These are phyloP conservation scores for Phytophthora macrochlamydospora DNA, from an alignment of 352 stramenopile species.

Conservation along the genomic window DNA sequence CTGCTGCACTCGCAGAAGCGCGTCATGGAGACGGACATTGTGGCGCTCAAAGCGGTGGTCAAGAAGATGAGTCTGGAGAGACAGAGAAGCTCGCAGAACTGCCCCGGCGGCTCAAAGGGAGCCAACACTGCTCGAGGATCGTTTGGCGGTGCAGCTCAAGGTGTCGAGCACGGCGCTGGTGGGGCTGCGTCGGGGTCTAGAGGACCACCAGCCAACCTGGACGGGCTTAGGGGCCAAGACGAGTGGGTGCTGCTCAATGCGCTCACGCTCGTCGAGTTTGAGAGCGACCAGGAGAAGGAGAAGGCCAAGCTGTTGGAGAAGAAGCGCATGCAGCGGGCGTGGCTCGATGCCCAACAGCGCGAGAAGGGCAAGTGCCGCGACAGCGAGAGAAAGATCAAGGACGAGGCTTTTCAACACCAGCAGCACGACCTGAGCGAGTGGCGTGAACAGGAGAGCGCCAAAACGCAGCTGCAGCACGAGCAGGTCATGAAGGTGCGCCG, in stretches of 20 bases:
- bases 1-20: constrained; percentile 57
- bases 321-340: constrained; percentile 63
- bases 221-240: constrained; percentile 52
- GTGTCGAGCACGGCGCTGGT: neutral
- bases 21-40: constrained; percentile 62
- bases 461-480: constrained; percentile 55
- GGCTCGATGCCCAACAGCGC: constrained; percentile 59
- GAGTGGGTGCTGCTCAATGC: constrained; percentile 81
- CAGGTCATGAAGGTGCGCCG: constrained; percentile 55
- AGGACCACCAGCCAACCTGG: constrained; percentile 12
- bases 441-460: constrained; percentile 51
- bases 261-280: constrained; percentile 73
- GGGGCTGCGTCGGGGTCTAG: constrained; percentile 20
- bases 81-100: constrained; percentile 23
- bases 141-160: neutral
- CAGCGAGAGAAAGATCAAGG: constrained; percentile 38
- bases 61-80: constrained; percentile 71
- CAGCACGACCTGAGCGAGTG: constrained; percentile 55
- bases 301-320: constrained; percentile 48
- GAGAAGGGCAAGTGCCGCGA: constrained; percentile 48
- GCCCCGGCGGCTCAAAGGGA: constrained; percentile 7
- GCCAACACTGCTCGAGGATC: constrained; percentile 5
- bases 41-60: constrained; percentile 62
- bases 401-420: constrained; percentile 49
- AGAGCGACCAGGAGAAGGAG: constrained; percentile 59